These are phyloP conservation scores for Hyaloscypha hepaticicola DNA, from an alignment of 495 filamentous ascomycete genomes.

Conservation along the genomic window DNA sequence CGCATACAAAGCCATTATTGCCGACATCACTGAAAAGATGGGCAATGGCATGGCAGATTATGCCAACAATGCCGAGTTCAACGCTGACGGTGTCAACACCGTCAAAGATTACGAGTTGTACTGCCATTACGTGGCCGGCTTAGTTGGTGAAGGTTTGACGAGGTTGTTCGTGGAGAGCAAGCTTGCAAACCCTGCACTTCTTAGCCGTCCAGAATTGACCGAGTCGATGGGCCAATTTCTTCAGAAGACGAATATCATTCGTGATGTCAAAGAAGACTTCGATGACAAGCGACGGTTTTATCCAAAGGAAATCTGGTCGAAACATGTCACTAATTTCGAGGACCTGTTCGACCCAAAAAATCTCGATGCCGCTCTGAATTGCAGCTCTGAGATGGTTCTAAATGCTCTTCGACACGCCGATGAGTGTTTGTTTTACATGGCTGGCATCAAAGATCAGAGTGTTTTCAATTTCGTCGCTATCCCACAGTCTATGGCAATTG, in stretches of 20 bases:
- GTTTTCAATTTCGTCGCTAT: conserved; percentile 99
- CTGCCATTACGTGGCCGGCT: conserved; percentile 95
- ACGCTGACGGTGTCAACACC: conserved; percentile 76
- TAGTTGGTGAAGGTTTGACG: conserved; percentile 92
- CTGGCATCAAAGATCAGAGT: conserved; percentile 91
- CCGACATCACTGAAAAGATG: conserved; percentile 94
- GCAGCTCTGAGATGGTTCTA: conserved; percentile 92
- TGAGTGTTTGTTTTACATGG: conserved; percentile 96
- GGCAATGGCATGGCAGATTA: conserved; percentile 99
- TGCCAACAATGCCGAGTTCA: conserved; percentile 74
- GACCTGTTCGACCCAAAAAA: conserved; percentile 85
- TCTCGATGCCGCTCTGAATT: conserved; percentile 76
- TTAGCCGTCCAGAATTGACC: conserved; percentile 74
- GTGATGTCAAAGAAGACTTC: conserved; percentile 87
- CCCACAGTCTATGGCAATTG: conserved; percentile 98
- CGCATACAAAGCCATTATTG: conserved; percentile 80
- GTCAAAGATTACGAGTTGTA: conserved; percentile 89
- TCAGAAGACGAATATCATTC: conserved; percentile 98
- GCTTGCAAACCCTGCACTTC: conserved; percentile 81
- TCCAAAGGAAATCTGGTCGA: conserved; percentile 94
- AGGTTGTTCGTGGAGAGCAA: conserved; percentile 85
- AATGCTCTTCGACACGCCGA: conserved; percentile 84
- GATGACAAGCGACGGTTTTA: conserved; percentile 87
- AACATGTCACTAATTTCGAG: conserved; percentile 84
- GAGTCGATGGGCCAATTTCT: conserved; percentile 97